These are phyloP conservation scores for Gentiana dahurica DNA, from an alignment of 257 asterid genomes.

Conservation along the genomic window DNA sequence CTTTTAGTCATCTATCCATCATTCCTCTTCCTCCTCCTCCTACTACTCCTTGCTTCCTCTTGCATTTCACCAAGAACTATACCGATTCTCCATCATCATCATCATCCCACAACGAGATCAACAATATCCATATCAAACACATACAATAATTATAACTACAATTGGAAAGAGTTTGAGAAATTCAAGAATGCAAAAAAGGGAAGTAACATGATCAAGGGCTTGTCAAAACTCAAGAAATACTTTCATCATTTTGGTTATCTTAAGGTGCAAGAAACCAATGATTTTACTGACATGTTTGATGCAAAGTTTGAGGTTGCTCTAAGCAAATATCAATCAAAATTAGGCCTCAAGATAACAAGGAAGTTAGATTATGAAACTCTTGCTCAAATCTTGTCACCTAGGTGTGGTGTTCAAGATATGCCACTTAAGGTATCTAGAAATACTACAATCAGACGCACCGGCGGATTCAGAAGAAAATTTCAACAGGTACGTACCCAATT, in stretches of 20 bases:
- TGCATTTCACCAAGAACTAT: conserved; percentile 26
- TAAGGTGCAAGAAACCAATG: conserved; percentile 7
- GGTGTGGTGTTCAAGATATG: conserved; percentile 60
- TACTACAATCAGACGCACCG: no score
- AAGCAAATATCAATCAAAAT: conserved; percentile 34
- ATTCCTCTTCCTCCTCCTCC: conserved; percentile 20
- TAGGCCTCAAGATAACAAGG: conserved; percentile 37
- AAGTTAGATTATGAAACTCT: conserved; percentile 37
- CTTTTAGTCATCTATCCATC: conserved; percentile 11
- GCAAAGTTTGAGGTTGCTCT: conserved; percentile 37
- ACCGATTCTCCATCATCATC: conserved; percentile 6
- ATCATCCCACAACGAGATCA: background rate
- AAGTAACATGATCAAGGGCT: conserved; percentile 23
- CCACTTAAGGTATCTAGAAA: background rate
- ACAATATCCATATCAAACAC: conserved; percentile 7
- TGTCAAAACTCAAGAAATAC: conserved; percentile 53
- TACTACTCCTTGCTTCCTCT: conserved; percentile 19
- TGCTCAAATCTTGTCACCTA: conserved; percentile 36
- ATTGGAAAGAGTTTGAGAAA: conserved; percentile 40
- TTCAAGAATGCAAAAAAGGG: conserved; percentile 35
- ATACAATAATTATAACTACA: conserved; percentile 2
- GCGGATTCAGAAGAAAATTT: no score
- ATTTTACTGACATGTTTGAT: conserved; percentile 36
- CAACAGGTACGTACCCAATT: no score
- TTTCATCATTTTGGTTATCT: conserved; percentile 51